Percentiles rank a stretch among this genome's conserved stretches.
Conservation (phyloP, 805 yeast genomes). For the Candida golubevii region DNA sequence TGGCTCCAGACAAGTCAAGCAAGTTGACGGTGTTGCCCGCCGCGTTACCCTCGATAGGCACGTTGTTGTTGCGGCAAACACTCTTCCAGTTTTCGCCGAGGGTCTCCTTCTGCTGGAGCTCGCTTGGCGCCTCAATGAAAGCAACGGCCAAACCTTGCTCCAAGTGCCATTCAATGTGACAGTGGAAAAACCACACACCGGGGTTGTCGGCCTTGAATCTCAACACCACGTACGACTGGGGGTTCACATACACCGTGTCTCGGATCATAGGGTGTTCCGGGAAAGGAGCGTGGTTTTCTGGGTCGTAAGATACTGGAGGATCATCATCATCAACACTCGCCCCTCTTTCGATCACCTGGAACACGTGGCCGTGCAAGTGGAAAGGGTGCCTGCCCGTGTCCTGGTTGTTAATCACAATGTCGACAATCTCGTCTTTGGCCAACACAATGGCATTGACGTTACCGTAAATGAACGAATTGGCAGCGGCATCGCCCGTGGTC, state of each 20-base stretch:
- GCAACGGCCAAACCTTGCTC: slow-evolving; percentile 85
- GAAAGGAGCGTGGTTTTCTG: slow-evolving; percentile 36
- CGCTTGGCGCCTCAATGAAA: slow-evolving; percentile 81
- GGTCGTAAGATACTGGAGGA: slow-evolving; percentile 55
- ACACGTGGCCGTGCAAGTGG: slow-evolving; percentile 92
- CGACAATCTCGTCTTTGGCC: slow-evolving; percentile 62
- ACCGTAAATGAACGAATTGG: slow-evolving; percentile 62
- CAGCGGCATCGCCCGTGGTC: slow-evolving; percentile 59
- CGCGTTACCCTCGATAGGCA: slow-evolving; percentile 72
- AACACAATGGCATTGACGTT: slow-evolving; percentile 75
- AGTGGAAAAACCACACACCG: slow-evolving; percentile 98
- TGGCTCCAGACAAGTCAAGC: slow-evolving; percentile 70
- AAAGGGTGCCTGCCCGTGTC: slow-evolving; percentile 96
- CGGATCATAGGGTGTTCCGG: slow-evolving; percentile 81
- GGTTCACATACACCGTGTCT: slow-evolving; percentile 75
- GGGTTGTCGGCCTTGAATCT: slow-evolving; percentile 93
- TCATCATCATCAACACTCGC: slow-evolving; percentile 51
- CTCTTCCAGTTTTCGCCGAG: slow-evolving; percentile 57
- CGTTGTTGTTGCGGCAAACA: slow-evolving; percentile 56
- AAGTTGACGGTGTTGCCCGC: slow-evolving; percentile 70
- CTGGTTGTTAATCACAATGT: slow-evolving; percentile 75
- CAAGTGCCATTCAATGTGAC: slow-evolving; percentile 98
- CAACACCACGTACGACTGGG: slow-evolving; percentile 79
- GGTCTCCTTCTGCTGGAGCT: slow-evolving; percentile 45
- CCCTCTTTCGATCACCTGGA: slow-evolving; percentile 79